A percentile compares a stretch with the other conserved stretches of the same genome.
These are phyloP conservation scores for Pyricularia grisea DNA, from an alignment of 2,329 filamentous ascomycete genomes.

Conservation along the genomic window DNA sequence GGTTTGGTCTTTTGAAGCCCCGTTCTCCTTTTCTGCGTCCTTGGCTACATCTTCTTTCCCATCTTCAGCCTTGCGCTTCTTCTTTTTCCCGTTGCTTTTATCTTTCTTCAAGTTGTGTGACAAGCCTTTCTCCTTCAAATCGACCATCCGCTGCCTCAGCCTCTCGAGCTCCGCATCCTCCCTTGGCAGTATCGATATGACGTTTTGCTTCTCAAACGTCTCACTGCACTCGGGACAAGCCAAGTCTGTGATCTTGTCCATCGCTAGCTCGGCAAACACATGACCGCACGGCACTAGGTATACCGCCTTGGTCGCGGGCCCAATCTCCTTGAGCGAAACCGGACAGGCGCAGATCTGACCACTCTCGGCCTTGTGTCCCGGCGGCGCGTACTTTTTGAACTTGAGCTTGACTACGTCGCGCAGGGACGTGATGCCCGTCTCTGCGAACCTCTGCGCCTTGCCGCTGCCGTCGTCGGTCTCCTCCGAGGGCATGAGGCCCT, in stretches of 20 bases:
- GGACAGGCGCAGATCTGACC: conserved; percentile 62
- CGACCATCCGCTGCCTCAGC: conserved; percentile 56
- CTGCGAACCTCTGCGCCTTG: conserved; percentile 37
- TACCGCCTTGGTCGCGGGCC: conserved; percentile 67
- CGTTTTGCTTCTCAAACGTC: conserved; percentile 60
- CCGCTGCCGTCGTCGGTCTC: conserved; percentile 20
- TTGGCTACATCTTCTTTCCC: conserved; percentile 24
- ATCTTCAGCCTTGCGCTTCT: conserved; percentile 28
- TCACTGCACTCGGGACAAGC: conserved; percentile 65
- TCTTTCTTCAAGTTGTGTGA: conserved; percentile 86
- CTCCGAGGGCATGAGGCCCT: conserved; percentile 43
- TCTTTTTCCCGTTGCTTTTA: conserved; percentile 29
- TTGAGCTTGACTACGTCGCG: conserved; percentile 83
- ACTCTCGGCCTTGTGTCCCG: conserved; percentile 27
- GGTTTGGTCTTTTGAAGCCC: conserved; percentile 10
- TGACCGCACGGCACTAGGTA: conserved; percentile 95
- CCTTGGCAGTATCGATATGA: conserved; percentile 74
- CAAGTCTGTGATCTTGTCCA: conserved; percentile 66
- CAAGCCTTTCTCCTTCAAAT: conserved; percentile 61
- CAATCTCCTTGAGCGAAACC: conserved; percentile 77
- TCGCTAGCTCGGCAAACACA: conserved; percentile 79
- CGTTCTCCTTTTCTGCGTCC: conserved; percentile 6
- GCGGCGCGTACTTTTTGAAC: conserved; percentile 42
- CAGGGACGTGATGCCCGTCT: conserved; percentile 62
- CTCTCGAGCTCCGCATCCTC: conserved; percentile 60